A percentile compares a stretch with the other conserved stretches of the same genome.
Conservation (phyloP, 768 basidiomycete species). For the Lyophyllum decastes region DNA sequence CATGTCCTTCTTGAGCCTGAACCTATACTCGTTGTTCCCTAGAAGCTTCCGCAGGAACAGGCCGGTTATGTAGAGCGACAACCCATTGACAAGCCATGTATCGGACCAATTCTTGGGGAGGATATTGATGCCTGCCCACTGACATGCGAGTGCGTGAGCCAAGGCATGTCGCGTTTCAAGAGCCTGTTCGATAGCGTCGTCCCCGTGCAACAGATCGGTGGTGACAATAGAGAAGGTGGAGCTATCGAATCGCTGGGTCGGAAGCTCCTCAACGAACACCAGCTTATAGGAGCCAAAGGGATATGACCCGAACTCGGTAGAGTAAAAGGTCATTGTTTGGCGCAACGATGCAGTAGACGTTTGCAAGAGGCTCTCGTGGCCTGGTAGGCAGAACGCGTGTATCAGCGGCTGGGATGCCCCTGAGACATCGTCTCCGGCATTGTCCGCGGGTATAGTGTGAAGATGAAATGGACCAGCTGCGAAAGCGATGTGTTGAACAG, state of each 20-base stretch:
- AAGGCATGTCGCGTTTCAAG: conserved; percentile 87
- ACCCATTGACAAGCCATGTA: conserved; percentile 94
- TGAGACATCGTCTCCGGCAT: conserved; percentile 58
- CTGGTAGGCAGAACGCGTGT: conserved; percentile 92
- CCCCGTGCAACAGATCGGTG: conserved; percentile 81
- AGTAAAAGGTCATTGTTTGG: conserved; percentile 89
- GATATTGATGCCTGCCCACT: conserved; percentile 98
- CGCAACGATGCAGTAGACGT: conserved; percentile 78
- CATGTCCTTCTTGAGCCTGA: conserved; percentile 95
- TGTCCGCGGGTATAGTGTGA: conserved; percentile 65
- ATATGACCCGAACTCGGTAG: conserved; percentile 91
- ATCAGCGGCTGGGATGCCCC: conserved; percentile 72
- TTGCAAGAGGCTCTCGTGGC: conserved; percentile 71
- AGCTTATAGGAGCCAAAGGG: conserved; percentile 95
- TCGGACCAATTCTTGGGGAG: conserved; percentile 92
- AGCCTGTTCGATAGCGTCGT: conserved; percentile 90
- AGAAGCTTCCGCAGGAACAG: conserved; percentile 84
- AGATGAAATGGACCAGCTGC: conserved; percentile 94
- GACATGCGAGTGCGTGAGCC: conserved; percentile 86
- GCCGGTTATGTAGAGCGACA: conserved; percentile 88
- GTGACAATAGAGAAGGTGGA: conserved; percentile 82
- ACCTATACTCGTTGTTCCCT: conserved; percentile 97
- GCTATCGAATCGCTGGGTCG: conserved; percentile 79
- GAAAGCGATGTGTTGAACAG: conserved; percentile 95
- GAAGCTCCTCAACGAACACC: conserved; percentile 90